These are phyloP conservation scores for Pseudohalonectria lignicola DNA, from an alignment of 2,329 filamentous ascomycete species.

Conservation along the genomic window DNA sequence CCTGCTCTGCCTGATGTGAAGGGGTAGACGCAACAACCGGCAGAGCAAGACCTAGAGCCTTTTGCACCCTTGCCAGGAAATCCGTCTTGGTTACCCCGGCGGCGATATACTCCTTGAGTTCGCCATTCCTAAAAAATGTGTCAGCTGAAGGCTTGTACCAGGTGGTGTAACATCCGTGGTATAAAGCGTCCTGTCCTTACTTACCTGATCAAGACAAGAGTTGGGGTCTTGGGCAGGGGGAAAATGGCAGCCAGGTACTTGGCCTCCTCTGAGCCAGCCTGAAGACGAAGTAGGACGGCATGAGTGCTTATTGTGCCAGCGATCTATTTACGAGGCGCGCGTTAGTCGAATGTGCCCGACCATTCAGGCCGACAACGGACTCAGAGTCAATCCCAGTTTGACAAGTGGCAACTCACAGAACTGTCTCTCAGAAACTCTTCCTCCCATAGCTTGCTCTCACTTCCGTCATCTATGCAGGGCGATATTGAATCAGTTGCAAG, in stretches of 20 bases:
- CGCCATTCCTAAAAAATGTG: slow-evolving; percentile 46
- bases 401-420: slow-evolving; percentile 37
- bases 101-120: slow-evolving; percentile 66
- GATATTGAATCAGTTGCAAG: too few relatives aligned
- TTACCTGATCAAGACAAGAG: slow-evolving; percentile 67
- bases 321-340: neutral
- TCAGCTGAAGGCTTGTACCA: neutral
- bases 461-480: slow-evolving; percentile 52
- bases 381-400: too few relatives aligned
- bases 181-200: slow-evolving; percentile 10
- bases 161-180: too few relatives aligned
- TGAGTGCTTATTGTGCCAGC: slow-evolving; percentile 25
- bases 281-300: slow-evolving; percentile 59
- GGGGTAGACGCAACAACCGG: too few relatives aligned
- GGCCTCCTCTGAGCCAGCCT: slow-evolving; percentile 67
- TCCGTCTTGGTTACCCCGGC: slow-evolving; percentile 53
- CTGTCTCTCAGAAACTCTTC: slow-evolving; percentile 50
- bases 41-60: neutral
- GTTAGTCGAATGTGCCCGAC: too few relatives aligned
- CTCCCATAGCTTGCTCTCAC: slow-evolving; percentile 65
- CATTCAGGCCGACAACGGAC: too few relatives aligned
- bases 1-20: neutral
- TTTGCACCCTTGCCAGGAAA: slow-evolving; percentile 45
- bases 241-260: slow-evolving; percentile 74
- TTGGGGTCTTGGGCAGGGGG: slow-evolving; percentile 67